Evolutionary conservation across 2,329 filamentous ascomycete genomes (phyloP), one percentile per base, ranked within the genome.

Genomic region (Colletotrichum incanum): DNA sequence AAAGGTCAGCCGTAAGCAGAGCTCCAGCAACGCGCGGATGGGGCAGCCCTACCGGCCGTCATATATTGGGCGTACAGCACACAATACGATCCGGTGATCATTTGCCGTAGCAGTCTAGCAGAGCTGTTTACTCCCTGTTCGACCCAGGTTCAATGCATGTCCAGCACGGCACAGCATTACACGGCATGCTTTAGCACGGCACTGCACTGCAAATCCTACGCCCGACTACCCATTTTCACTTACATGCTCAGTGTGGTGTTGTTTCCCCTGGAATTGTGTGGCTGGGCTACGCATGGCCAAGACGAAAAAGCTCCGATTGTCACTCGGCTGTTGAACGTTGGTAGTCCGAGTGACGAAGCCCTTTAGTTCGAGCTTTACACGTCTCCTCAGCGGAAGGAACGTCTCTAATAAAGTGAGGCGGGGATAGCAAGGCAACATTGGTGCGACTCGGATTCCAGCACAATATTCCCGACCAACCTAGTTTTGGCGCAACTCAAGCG

Each of bases 241-340:
- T 45, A 37, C 56, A 58, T 65, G 41, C 50, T 43, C 62, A 31
- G 49, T 58, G 50, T 43, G 16, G 56, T 45, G 56, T 58, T 50
- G 28, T 31, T 41, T 31, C 14, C 43, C 41, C 39, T 43, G 56
- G 26, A 72, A 72, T 34, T 31, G 34, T 47, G n/a, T 72, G 65
- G 58, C 52, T 39, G 12, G 37, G 50, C 64, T 69, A 64, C 65
- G 65, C 50, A 45, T 28, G 39, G 50, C 69, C 59, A 63, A 68
- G 58, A 63, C 65, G 41, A 54, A 20, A 58, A 41, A 12, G 41
- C 28, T 20, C 50, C 31, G 49, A 52, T 18, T 26, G 26, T 18
- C 28, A 31, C 23, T 16, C 37, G 50, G 41, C 52, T 63, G 11
- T 34, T 20, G 39, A 41, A 52, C 56, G 16, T 39, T 55, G 67